A percentile compares a stretch with the other conserved stretches of the same genome.
phyloP scores from a whole-genome alignment of 345 rosid genomes.

The Syzygium aqueum region DNA sequence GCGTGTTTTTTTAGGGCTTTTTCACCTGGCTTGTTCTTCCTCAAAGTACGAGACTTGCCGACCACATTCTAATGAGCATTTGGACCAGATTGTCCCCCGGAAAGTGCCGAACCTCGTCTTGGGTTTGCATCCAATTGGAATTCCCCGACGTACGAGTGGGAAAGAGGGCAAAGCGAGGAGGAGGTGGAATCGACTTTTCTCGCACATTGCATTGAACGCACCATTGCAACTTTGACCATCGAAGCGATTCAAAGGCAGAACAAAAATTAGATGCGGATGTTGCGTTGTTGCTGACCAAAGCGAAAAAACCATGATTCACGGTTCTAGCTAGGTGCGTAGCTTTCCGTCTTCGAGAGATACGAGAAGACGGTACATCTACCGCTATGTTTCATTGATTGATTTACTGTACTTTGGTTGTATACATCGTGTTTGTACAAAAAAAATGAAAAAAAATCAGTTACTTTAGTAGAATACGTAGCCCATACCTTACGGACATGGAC shows the following conservation, averaged over 20 bases:
- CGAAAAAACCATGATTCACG: neutral
- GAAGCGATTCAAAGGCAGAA: neutral
- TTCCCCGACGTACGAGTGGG: neutral
- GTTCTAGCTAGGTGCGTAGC: no score
- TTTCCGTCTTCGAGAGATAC: no score
- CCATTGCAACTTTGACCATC: neutral
- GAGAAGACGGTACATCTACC: no score
- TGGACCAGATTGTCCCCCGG: neutral
- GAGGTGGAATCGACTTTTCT: neutral
- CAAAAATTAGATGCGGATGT: neutral
- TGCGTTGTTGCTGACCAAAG: neutral
- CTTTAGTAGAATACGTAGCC: no score
- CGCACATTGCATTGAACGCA: neutral
- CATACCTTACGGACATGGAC: no score
- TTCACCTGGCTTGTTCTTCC: neutral
- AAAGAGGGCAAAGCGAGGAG: neutral
- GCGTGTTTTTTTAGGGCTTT: neutral
- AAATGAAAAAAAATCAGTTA: no score
- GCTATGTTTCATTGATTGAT: no score
- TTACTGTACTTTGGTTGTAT: no score
- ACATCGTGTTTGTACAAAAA: no score
- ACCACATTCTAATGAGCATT: neutral
- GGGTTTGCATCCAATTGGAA: neutral
- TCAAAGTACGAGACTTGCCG: neutral
- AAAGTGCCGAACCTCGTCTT: neutral